phyloP scores from a whole-genome alignment of 768 basidiomycete genomes.

The Trametes elegans region DNA sequence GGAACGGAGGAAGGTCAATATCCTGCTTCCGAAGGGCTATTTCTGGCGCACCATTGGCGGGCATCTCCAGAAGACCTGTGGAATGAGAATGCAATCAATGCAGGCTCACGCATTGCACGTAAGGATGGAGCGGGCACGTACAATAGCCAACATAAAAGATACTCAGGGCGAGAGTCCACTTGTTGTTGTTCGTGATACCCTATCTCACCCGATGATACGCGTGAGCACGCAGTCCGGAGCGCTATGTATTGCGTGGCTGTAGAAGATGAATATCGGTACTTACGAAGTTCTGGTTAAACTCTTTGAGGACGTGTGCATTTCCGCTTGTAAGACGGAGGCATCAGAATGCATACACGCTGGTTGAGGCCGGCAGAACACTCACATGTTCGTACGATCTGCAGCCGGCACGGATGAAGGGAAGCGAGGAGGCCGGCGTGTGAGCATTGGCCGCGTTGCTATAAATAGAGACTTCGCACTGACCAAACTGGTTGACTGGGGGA shows the following conservation, averaged over 20 bases:
- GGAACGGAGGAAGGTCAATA: neutral
- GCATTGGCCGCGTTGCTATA: too few relatives aligned
- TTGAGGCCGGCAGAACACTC: constrained; percentile 8
- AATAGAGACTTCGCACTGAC: constrained; percentile 17
- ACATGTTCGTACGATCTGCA: constrained; percentile 59
- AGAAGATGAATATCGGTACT: constrained; percentile 14
- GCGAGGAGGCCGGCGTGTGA: neutral
- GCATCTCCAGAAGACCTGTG: constrained; percentile 53
- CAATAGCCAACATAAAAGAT: constrained; percentile 64
- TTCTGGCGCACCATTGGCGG: constrained; percentile 52
- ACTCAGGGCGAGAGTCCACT: constrained; percentile 55
- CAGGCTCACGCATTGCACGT: neutral
- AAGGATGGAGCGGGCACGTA: constrained; percentile 24
- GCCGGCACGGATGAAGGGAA: neutral
- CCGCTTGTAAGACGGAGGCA: constrained; percentile 35
- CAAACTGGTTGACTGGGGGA: constrained; percentile 23
- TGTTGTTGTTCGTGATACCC: constrained; percentile 51
- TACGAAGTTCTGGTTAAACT: constrained; percentile 54
- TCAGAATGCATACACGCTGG: neutral
- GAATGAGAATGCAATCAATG: neutral
- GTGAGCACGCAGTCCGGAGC: neutral
- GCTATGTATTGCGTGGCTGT: neutral
- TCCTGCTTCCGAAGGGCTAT: too few relatives aligned
- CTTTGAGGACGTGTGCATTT: constrained; percentile 51
- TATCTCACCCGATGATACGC: constrained; percentile 20